Evolutionary conservation across 257 asterid species (phyloP).

Genomic region (Solanum peruvianum): DNA sequence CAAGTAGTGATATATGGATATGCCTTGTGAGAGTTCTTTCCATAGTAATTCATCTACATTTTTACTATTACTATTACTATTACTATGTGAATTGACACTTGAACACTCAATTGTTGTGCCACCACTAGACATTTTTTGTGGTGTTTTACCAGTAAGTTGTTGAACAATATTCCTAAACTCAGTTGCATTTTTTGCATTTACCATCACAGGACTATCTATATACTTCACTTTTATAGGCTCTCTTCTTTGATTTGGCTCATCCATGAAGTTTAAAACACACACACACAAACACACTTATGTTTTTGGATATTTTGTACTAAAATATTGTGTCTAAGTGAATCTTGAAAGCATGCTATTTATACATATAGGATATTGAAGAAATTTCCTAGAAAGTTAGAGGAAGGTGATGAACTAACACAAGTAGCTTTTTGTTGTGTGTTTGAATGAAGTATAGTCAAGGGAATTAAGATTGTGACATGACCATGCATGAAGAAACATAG

Average conservation of each 20-base stretch:
- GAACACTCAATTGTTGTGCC: not conserved
- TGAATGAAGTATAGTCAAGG: not conserved
- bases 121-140: not conserved
- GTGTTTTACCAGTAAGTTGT: slow-evolving; percentile 19
- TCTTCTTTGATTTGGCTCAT: not conserved
- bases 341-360: not conserved
- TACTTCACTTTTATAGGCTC: slow-evolving; percentile 17
- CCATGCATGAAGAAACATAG: not conserved
- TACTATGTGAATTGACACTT: not conserved
- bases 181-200: slow-evolving; percentile 12
- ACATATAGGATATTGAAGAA: not conserved
- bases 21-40: not conserved
- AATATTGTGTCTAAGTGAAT: not conserved
- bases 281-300: not conserved
- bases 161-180: slow-evolving; percentile 27
- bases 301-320: not conserved
- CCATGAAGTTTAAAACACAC: not conserved
- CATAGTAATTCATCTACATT: not conserved
- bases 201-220: slow-evolving; percentile 15
- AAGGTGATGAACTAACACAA: not conserved
- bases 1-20: not conserved
- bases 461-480: not conserved
- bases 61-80: not conserved
- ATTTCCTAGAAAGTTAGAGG: not conserved
- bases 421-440: not conserved